Conservation (phyloP, 179 eudicot genomes). For the Dionaea muscipula region DNA sequence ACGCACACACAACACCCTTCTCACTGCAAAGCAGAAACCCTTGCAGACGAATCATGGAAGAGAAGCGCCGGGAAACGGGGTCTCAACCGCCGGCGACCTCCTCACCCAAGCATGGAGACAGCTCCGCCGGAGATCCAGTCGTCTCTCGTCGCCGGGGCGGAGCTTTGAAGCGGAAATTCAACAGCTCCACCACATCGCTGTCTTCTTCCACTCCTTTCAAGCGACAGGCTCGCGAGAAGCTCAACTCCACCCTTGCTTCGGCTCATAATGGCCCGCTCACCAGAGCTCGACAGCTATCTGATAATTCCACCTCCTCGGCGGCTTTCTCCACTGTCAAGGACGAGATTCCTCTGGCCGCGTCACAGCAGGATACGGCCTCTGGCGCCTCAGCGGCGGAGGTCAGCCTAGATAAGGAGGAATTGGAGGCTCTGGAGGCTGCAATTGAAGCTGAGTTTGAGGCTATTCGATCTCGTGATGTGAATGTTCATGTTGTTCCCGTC, state of each 20-base stretch:
- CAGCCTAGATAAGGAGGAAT: slow-evolving; percentile 27
- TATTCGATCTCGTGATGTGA: slow-evolving; percentile 40
- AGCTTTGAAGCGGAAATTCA: slow-evolving; percentile 57
- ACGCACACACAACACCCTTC: too few species aligned
- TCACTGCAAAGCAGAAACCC: not conserved
- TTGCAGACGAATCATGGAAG: slow-evolving; percentile 39
- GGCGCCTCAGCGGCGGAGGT: slow-evolving; percentile 18
- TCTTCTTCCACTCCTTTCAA: slow-evolving; percentile 46
- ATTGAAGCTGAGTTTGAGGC: slow-evolving; percentile 48
- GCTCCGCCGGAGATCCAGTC: slow-evolving; percentile 31
- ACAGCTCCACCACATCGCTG: slow-evolving; percentile 17
- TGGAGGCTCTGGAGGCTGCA: slow-evolving; percentile 44
- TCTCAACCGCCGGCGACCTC: slow-evolving; percentile 23
- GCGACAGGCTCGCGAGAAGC: slow-evolving; percentile 66
- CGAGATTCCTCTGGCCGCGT: slow-evolving; percentile 17
- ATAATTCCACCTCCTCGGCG: slow-evolving; percentile 29
- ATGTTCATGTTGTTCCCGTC: slow-evolving; percentile 74
- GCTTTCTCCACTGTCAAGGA: slow-evolving; percentile 17
- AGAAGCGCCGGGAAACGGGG: slow-evolving; percentile 45
- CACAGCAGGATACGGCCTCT: slow-evolving; percentile 14
- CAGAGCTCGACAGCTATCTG: slow-evolving; percentile 67
- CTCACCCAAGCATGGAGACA: slow-evolving; percentile 20
- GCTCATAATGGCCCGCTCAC: slow-evolving; percentile 77
- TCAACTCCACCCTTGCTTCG: slow-evolving; percentile 31
- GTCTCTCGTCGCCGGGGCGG: slow-evolving; percentile 57